phyloP scores from a whole-genome alignment of 148 eudicot species.

The Persicaria maculosa region DNA sequence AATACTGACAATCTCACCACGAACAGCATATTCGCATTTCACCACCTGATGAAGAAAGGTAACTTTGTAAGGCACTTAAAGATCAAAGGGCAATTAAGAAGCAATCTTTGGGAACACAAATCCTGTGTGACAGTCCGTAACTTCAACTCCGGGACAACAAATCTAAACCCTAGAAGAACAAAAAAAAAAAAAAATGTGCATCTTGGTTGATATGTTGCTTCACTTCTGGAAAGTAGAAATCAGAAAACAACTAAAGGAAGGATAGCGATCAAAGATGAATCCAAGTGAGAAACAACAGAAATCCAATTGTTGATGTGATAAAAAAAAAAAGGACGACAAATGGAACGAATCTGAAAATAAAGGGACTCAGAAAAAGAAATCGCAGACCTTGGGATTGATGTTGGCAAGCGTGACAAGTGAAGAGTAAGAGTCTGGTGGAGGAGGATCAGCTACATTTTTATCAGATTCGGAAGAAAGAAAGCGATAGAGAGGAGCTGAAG shows the following conservation, averaged over 20 bases:
- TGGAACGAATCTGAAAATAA: conserved; percentile 5
- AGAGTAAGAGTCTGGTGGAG: not conserved
- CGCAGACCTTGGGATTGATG: conserved; percentile 12
- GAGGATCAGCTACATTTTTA: conserved; percentile 5
- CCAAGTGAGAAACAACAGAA: not conserved
- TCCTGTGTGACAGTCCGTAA: not conserved
- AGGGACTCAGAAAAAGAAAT: conserved; percentile 23
- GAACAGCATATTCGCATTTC: conserved; percentile 15
- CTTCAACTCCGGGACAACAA: not conserved
- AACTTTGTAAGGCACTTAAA: not conserved
- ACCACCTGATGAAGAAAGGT: conserved; percentile 3
- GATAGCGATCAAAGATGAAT: not conserved
- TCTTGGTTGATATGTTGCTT: not conserved
- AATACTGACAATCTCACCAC: conserved; percentile 11
- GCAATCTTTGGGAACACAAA: not conserved
- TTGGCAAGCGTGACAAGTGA: conserved; percentile 4
- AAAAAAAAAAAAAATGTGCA: not conserved
- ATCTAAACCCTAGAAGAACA: not conserved
- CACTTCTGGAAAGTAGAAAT: not conserved
- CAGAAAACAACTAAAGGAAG: not conserved
- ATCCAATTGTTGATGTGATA: not conserved
- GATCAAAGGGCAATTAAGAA: not conserved
- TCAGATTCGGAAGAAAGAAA: conserved; percentile 14
- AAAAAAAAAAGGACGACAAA: not conserved
- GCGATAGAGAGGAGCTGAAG: conserved; percentile 10